Evolutionary conservation across 306 rosid genomes (phyloP).

Genomic region (Prunus salicina): DNA sequence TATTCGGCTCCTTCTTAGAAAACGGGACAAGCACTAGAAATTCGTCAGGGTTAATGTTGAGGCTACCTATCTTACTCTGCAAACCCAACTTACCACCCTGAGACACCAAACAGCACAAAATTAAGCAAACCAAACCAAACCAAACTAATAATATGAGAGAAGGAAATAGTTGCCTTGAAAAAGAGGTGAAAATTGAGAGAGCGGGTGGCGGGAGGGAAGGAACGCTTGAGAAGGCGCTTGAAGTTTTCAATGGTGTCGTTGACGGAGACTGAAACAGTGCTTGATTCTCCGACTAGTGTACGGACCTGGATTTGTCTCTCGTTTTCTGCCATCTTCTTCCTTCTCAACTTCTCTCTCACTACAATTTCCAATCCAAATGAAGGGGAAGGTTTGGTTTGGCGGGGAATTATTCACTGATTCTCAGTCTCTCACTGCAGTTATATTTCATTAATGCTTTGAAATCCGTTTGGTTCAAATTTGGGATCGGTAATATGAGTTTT

Average conservation of each 20-base stretch:
- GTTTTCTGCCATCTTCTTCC: conserved; percentile 31
- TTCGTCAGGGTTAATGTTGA: conserved; percentile 38
- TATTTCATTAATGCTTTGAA: neutral
- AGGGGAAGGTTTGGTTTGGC: conserved; percentile 9
- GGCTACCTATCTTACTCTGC: conserved; percentile 38
- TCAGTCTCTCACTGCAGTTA: neutral
- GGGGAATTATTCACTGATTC: neutral
- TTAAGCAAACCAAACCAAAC: neutral
- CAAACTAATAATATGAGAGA: neutral
- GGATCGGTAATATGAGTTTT: neutral
- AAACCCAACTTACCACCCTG: conserved; percentile 73
- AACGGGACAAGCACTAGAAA: conserved; percentile 73
- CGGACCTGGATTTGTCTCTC: conserved; percentile 51
- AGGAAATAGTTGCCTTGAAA: conserved; percentile 42
- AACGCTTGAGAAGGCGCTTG: conserved; percentile 59
- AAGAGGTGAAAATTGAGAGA: conserved; percentile 82
- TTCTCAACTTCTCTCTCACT: neutral
- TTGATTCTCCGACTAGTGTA: conserved; percentile 60
- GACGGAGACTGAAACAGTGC: conserved; percentile 39
- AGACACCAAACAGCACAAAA: conserved; percentile 10
- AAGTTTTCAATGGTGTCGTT: conserved; percentile 47
- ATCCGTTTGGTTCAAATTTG: neutral
- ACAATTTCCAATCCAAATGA: no score
- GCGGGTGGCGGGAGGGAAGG: conserved; percentile 53
- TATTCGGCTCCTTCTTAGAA: conserved; percentile 39